Conservation (phyloP, 495 filamentous ascomycete species). For the Penicillium steckii region DNA sequence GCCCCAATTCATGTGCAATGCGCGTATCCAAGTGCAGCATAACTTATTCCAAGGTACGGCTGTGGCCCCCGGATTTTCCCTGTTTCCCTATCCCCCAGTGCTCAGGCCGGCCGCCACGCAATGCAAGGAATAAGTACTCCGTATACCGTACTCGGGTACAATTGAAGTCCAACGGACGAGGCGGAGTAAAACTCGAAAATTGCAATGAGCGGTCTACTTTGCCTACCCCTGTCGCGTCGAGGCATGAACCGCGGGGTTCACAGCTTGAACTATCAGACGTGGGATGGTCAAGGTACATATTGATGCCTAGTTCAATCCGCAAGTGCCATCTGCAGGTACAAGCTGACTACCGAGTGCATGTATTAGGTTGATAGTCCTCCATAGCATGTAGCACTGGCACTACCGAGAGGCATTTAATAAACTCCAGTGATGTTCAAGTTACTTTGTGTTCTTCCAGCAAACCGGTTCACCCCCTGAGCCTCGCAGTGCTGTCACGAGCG, state of each 20-base stretch:
- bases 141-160: no score
- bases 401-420: neutral
- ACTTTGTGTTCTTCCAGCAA: neutral
- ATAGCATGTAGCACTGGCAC: no score
- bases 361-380: neutral
- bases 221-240: neutral
- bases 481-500: conserved; percentile 9
- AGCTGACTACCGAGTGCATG: no score
- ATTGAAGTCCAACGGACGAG: neutral
- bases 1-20: neutral
- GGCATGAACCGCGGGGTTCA: neutral
- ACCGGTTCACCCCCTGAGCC: conserved; percentile 5
- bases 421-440: neutral
- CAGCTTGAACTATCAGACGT: neutral
- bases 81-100: neutral
- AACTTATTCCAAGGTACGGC: neutral
- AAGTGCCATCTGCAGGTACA: neutral
- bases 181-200: neutral
- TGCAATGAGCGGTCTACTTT: neutral
- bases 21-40: neutral
- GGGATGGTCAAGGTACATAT: neutral
- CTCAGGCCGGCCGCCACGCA: neutral
- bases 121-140: neutral
- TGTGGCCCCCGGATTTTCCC: neutral
- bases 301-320: neutral